Percentiles rank a stretch among this genome's conserved stretches.
Conservation (phyloP, 2,329 filamentous ascomycete species). For the Purpureocillium lavendulum region DNA sequence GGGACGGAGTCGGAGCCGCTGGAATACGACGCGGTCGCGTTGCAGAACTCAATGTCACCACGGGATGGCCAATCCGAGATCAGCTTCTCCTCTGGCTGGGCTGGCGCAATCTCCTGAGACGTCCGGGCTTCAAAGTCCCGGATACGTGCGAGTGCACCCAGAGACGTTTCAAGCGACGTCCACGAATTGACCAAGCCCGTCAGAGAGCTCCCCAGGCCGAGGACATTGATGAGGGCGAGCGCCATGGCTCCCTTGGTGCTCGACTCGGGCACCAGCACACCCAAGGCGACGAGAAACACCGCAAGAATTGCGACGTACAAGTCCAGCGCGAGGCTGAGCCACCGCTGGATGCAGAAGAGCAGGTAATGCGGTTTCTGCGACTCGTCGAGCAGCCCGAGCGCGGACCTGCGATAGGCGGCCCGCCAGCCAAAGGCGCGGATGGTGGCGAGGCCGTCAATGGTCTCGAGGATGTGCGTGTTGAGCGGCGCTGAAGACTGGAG, state of each 20-base stretch:
- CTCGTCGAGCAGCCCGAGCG: slow-evolving; percentile 31
- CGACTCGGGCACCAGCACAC: slow-evolving; percentile 17
- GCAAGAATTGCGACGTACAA: slow-evolving; percentile 21
- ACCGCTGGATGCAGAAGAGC: slow-evolving; percentile 40
- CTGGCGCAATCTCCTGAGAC: slow-evolving; percentile 8
- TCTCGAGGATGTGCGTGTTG: slow-evolving; percentile 30
- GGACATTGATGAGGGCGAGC: slow-evolving; percentile 15
- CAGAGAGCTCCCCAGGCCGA: slow-evolving; percentile 15
- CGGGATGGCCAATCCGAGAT: slow-evolving; percentile 14
- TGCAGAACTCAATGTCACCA: slow-evolving; percentile 16
- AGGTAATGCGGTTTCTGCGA: slow-evolving; percentile 45
- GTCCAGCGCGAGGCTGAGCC: slow-evolving; percentile 40
- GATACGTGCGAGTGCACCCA: slow-evolving; percentile 16
- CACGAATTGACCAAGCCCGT: slow-evolving; percentile 18
- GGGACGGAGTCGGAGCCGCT: background rate
- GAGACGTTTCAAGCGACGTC: slow-evolving; percentile 22
- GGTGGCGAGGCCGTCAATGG: slow-evolving; percentile 35
- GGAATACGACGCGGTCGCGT: slow-evolving; percentile 18
- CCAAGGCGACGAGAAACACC: slow-evolving; percentile 21
- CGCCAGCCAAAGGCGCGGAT: slow-evolving; percentile 43
- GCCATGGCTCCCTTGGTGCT: slow-evolving; percentile 11
- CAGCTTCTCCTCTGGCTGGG: no score
- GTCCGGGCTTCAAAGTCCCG: slow-evolving; percentile 14
- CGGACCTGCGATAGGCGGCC: slow-evolving; percentile 26
- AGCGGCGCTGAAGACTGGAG: slow-evolving; percentile 26